Evolutionary conservation across 805 yeast genomes (phyloP), one percentile per base, ranked within the genome.

Genomic region (Monosporozyma siamensis): DNA sequence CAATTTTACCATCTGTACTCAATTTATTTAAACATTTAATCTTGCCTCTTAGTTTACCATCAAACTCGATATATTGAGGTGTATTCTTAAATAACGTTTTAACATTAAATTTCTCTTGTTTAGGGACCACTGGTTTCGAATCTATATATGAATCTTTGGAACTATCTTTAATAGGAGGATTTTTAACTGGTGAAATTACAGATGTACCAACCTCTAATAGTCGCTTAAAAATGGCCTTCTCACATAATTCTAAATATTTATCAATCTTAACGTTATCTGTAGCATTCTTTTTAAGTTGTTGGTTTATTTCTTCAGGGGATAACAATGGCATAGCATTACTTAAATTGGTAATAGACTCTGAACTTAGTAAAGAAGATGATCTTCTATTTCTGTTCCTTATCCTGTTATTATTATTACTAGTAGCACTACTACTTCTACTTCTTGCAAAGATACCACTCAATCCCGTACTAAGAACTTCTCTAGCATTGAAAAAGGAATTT

Each of bases 401-500:
- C n/a, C n/a, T n/a, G n/a, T n/a, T 41, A 7, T 17, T 25, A 7
- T 18, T 18, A 18, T 17, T 23, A 24, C 25, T 42, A 5, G 24
- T 35, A 8, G 24, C 36, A 26, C 39, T 37, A 10, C 39, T 20
- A 40, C 44, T 44, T 34, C 56, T 52, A 48, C 66, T 60, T 36
- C 66, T 53, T 9, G 59, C 57, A 51, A 61, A 61, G 6, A 61
- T 58, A 2, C 65, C 64, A 42, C 65, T 60, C 31, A 61, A 43
- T 1, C 66, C 66, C 34, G 62, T 58, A 37, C 61, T 60, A 20
- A 59, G 44, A 2, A 58, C 45, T 31, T 61, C 65, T 22, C 56
- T 52, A 0, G 64, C 62, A 30, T 39, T 44, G 15, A 58, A 41
- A 37, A 56, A 53, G 2, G 39, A 18, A 15, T 23, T 35, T 15